Base-by-base conservation (phyloP, 257 asterid genomes). In the Marsdenia floribunda region DNA sequence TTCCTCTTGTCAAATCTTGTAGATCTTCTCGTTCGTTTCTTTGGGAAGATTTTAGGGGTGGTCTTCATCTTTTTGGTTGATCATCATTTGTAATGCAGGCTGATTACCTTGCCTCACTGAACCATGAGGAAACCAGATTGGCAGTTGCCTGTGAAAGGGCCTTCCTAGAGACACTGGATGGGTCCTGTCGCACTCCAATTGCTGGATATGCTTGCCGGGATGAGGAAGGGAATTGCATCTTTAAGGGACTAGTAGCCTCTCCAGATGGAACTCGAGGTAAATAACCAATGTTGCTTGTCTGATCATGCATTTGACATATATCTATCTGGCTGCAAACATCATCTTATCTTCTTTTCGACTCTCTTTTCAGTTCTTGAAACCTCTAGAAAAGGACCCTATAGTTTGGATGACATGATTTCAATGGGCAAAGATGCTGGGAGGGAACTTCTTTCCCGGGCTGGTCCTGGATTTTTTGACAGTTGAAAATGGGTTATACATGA, bases 391-490 rank as follows among this genome's bases (percentile, higher is more conserved):
- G 98, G 98, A 5, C 76, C 88, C 6, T 91, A 91, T 75, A 77
- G 88, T 2, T 87, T 19, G 35, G 90, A 86, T 12, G 97, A 89
- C 75, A 93, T 93, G 97, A 76, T 89, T 38, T 85, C 75, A 76
- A 93, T 93, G 96, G 97, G 98, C 1, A 80, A 85, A 50, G 96
- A 91, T 82, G 98, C 98, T 52, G 98, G 97, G 19, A 88, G 90
- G 83, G 98, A 91, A 79, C 94, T 93, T 79, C 97, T 93, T 52
- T 79, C 87, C 14, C 83, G 78, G 68, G 97, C 97, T 12, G 97
- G 98, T 57, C 94, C 93, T 7, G 96, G 90, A 74, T 91, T 93
- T 84, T 93, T 88, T 74, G 83, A 81, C 33, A 77, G 82, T 75
- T 77, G 70, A 57, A 46, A 44, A 12, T 50, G 53, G 21, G 49